Base-by-base conservation (phyloP, 805 yeast species). In the Teunomyces panamensis region DNA sequence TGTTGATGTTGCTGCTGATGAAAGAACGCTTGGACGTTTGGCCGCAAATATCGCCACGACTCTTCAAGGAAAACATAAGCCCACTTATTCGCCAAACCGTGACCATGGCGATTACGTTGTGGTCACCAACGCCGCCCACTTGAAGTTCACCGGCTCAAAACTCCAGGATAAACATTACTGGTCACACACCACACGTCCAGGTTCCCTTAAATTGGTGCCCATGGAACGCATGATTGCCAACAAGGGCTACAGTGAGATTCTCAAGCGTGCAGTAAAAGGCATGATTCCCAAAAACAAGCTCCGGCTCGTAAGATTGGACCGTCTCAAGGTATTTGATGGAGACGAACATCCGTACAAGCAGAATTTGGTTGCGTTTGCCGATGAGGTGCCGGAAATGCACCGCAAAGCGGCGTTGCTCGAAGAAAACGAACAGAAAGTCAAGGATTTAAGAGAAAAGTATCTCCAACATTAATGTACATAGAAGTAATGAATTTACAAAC, bases 51-150 rank as follows among this genome's bases (percentile, higher is more conserved):
- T 94, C 48, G 97, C 99, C 24, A 75, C 83, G 28, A 84, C 94
- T 0, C 76, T 94, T 36, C 89, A 88, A 69, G 99, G 99, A n/a
- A 94, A 94, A 67, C 97, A 94, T 72, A 94, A 94, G 74, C 99
- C 99, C 3, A 79, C 89, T 0, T 85, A 71, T 55, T 89, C 90
- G 59, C 74, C 74, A 28, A 70, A 71, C 56, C 63, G 86, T 64
- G 99, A 94, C 69, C 82, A 84, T 54, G 99, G 99, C 10, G 99
- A 94, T 68, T 94, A 91, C 62, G 97, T 94, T 9, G 98, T 94
- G 9, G 97, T 92, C 2, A 87, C 97, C 10, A 95, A 94, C 71
- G 90, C 97, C 61, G 79, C 88, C 49, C 81, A 82, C 54, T 66
- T 94, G 59, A 84, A 83, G 56, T 75, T 86, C n/a, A 84, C 97